A percentile compares a stretch with the other conserved stretches of the same genome.
Conservation (phyloP, 169 alveolate species). For the Plasmodium cynomolgi region DNA sequence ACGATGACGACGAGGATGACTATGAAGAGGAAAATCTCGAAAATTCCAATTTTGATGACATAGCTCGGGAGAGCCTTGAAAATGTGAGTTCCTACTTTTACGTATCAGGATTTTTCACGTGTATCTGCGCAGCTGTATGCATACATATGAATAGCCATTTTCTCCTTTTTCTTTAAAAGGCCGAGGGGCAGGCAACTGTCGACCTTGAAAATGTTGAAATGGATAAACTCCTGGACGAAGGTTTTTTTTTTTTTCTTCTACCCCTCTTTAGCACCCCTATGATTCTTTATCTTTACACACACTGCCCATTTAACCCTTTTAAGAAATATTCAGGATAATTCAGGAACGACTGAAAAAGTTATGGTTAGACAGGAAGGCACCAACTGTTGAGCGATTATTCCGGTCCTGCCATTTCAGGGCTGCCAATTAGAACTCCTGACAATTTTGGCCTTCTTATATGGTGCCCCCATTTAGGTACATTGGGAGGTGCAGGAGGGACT, state of each 20-base stretch:
- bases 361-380: slow-evolving; percentile 25
- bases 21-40: slow-evolving; percentile 23
- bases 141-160: background rate
- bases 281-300: background rate
- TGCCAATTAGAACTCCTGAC: background rate
- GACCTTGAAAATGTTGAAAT: slow-evolving; percentile 72
- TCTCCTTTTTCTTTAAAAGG: slow-evolving; percentile 17
- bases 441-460: background rate
- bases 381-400: background rate
- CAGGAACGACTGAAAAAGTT: slow-evolving; percentile 66
- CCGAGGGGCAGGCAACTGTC: slow-evolving; percentile 62
- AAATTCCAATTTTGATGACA: slow-evolving; percentile 27
- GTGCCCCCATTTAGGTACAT: slow-evolving; percentile 39
- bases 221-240: slow-evolving; percentile 58
- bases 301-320: background rate
- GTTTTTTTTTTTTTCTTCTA: slow-evolving; percentile 13
- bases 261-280: background rate
- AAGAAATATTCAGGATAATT: slow-evolving; percentile 53
- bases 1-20: slow-evolving; percentile 67
- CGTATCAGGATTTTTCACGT: background rate
- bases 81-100: background rate
- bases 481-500: slow-evolving; percentile 66
- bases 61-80: slow-evolving; percentile 64
- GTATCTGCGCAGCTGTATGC: background rate
- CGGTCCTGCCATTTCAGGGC: background rate